Conservation (phyloP, 225 moss, liverwort and hornwort species). For the Polytrichum formosum region DNA sequence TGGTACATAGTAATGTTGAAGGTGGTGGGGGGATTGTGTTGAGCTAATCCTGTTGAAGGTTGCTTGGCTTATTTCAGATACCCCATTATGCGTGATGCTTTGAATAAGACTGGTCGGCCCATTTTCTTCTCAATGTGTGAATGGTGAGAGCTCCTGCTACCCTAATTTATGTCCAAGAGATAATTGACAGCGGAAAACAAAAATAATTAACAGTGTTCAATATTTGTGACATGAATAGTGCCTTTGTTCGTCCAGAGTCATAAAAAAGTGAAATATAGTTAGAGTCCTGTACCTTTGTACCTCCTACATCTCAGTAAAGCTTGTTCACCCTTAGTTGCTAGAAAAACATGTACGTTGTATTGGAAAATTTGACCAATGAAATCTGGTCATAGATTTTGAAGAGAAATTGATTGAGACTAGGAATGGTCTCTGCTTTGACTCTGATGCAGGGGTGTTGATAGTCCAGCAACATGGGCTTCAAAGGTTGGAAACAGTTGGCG, state of each 20-base stretch:
- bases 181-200: background rate
- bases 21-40: background rate
- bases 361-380: background rate
- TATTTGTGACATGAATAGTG: too few relatives aligned
- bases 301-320: too few relatives aligned
- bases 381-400: background rate
- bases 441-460: conserved; percentile 48
- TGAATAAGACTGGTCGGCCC: conserved; percentile 61
- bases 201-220: too few relatives aligned
- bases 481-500: conserved; percentile 61
- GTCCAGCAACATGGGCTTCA: conserved; percentile 43
- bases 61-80: conserved; percentile 25
- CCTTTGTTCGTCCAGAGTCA: too few relatives aligned
- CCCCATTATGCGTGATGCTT: conserved; percentile 61
- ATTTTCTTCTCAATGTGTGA: conserved; percentile 71
- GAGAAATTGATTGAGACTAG: background rate
- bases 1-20: too few relatives aligned
- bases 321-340: background rate
- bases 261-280: too few relatives aligned
- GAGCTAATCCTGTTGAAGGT: background rate
- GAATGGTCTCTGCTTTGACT: background rate
- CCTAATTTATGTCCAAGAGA: background rate
- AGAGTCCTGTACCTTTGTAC: too few relatives aligned
- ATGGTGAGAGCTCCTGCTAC: conserved; percentile 41
- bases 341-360: background rate